phyloP scores from a whole-genome alignment of 345 rosid species.

The Salix exigua region DNA sequence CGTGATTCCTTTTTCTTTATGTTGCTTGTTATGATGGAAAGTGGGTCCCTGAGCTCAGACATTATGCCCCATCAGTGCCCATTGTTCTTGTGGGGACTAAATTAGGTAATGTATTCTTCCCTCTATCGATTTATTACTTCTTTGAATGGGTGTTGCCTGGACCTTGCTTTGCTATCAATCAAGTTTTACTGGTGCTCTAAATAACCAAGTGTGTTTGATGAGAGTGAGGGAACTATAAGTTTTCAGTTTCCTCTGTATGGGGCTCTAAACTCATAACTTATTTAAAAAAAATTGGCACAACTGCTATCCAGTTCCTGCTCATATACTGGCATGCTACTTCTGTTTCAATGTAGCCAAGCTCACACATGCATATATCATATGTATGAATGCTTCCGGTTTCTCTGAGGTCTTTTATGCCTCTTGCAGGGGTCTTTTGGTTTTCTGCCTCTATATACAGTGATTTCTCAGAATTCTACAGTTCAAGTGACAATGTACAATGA shows the following conservation, averaged over 20 bases:
- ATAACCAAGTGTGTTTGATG: conserved; percentile 13
- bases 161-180: conserved; percentile 22
- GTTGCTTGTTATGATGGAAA: conserved; percentile 32
- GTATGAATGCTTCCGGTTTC: neutral
- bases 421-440: neutral
- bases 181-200: conserved; percentile 1
- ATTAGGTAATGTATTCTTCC: conserved; percentile 46
- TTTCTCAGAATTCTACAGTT: neutral
- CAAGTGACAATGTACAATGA: neutral
- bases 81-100: conserved; percentile 82
- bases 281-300: too few species aligned
- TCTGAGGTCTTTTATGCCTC: neutral
- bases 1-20: conserved; percentile 9
- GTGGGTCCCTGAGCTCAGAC: conserved; percentile 89
- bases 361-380: neutral
- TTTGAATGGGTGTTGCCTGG: conserved; percentile 10
- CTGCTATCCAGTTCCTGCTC: neutral
- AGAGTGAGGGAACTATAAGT: neutral
- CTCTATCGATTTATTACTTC: conserved; percentile 11
- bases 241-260: neutral
- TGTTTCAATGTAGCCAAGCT: neutral
- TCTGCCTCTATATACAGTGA: neutral
- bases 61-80: conserved; percentile 75
- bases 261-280: neutral
- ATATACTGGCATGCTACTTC: neutral